Evolutionary conservation across 2,329 filamentous ascomycete genomes (phyloP).

Genomic region (Phaeophleospora eucalypticola): DNA sequence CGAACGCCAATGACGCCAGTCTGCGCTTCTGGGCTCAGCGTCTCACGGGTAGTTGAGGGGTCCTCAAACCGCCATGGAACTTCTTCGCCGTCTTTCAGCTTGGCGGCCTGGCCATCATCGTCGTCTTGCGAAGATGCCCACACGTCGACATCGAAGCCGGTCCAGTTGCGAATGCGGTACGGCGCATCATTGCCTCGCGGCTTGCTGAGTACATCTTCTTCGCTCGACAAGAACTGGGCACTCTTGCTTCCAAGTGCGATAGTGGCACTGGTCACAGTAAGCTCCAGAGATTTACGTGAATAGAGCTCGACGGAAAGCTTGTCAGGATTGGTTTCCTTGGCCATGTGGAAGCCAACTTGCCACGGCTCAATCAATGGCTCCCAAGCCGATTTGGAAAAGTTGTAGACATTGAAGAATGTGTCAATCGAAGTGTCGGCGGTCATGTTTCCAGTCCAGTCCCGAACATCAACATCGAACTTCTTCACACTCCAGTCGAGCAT

Average conservation of each 20-base stretch:
- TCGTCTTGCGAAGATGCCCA: conserved; percentile 70
- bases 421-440: conserved; percentile 87
- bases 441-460: conserved; percentile 86
- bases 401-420: conserved; percentile 94
- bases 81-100: conserved; percentile 83
- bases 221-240: conserved; percentile 78
- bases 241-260: conserved; percentile 93
- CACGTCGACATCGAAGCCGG: conserved; percentile 82
- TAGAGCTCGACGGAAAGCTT: conserved; percentile 77
- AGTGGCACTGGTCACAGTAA: conserved; percentile 87
- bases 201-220: conserved; percentile 90
- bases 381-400: conserved; percentile 98
- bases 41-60: conserved; percentile 93
- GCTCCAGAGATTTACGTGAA: conserved; percentile 84
- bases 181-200: conserved; percentile 87
- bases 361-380: conserved; percentile 94
- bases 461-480: conserved; percentile 76
- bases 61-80: conserved; percentile 95
- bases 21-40: conserved; percentile 75
- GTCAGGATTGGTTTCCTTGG: conserved; percentile 70
- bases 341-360: conserved; percentile 87
- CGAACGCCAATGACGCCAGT: conserved; percentile 75
- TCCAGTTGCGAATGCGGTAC: conserved; percentile 91
- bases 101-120: conserved; percentile 66
- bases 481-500: conserved; percentile 93